phyloP scores from a whole-genome alignment of 1,284 basidiomycete species.

The Cerrena zonata region DNA sequence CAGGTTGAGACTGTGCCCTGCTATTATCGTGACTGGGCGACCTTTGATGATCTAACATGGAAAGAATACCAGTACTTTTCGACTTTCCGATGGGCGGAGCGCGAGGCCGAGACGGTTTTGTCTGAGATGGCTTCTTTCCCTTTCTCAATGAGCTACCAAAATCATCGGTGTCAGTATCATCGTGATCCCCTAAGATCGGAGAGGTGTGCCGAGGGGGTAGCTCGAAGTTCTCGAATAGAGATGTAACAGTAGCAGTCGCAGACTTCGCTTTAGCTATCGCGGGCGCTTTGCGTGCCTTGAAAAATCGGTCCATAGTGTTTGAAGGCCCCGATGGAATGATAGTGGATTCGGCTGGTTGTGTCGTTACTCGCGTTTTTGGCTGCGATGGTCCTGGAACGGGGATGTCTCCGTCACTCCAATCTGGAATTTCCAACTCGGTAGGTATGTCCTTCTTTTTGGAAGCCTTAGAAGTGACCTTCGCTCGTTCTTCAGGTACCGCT shows the following conservation, averaged over 20 bases:
- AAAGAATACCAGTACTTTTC: background rate
- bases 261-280: slow-evolving; percentile 4
- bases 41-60: background rate
- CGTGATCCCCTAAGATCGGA: background rate
- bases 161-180: background rate
- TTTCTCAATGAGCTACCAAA: background rate
- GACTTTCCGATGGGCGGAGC: background rate
- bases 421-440: background rate
- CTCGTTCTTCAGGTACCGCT: background rate
- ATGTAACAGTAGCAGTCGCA: slow-evolving; percentile 10
- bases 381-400: background rate
- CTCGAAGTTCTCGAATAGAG: slow-evolving; percentile 14
- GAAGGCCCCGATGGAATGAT: background rate
- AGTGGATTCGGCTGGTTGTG: background rate
- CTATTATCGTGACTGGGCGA: background rate
- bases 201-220: background rate
- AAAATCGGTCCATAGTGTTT: slow-evolving; percentile 8
- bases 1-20: background rate
- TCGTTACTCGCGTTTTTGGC: background rate
- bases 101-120: background rate
- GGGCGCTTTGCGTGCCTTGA: slow-evolving; percentile 7
- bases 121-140: background rate
- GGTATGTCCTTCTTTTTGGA: slow-evolving; percentile 2
- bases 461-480: too few species aligned
- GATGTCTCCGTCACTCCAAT: background rate